Base-by-base conservation (phyloP, 257 asterid species). In the Salvia hispanica region DNA sequence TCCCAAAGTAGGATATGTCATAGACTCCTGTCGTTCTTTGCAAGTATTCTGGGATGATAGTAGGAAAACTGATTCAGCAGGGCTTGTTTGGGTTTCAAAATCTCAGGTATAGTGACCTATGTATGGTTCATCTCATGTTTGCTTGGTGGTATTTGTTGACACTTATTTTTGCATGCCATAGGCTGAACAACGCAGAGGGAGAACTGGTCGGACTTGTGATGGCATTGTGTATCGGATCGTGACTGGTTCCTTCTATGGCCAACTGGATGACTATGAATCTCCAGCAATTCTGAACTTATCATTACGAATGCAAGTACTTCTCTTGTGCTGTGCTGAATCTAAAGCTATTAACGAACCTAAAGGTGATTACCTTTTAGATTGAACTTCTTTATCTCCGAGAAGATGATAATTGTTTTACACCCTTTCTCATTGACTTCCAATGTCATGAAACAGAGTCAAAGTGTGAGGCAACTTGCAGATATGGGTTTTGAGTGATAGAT, bases 131-230 rank as follows among this genome's bases (percentile, higher is more conserved):
- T 66, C 39, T 66, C 59, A 12, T 55, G 66, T 16, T 46, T 57
- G 43, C 61, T 43, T 69, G 44, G 67, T 75, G 57, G 56, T 40
- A 64, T 62, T 54, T 60, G 31, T 62, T 43, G 44, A 25, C 64
- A 28, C 69, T 47, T 69, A 64, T 72, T 54, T 16, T 55, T 63
- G 15, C 53, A 34, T 74, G 40, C 59, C 47, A 42, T 82, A 93
- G 99, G 99, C 99, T 59, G 95, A 93, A 37, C 99, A 93, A 80
- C 91, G 99, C 15, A 85, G 65, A 66, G 99, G 97, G 66, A 84
- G 99, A 83, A 93, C 99, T 70, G 95, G 97, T 15, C 95, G 99
- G 69, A 93, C 96, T 67, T 93, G 97, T 79, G 99, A 93, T 55
- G 97, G 97, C 42, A 66, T 70, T 67, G 90, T 90, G 50, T 93